A percentile compares a stretch with the other conserved stretches of the same genome.
phyloP scores from a whole-genome alignment of 75 land plant genomes.

The Pinus albicaulis region DNA sequence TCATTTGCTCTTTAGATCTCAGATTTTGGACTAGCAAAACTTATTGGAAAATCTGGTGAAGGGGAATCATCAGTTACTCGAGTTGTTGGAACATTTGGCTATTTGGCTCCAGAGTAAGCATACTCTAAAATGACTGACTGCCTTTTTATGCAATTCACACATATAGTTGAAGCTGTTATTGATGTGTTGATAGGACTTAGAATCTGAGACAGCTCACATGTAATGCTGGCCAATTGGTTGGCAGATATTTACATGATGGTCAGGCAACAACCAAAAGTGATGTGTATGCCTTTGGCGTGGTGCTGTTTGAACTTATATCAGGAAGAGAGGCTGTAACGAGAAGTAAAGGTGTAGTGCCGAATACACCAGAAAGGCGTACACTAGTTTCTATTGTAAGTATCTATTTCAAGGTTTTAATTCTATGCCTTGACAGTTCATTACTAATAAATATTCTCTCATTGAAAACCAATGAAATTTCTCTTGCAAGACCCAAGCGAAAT shows the following conservation, averaged over 20 bases:
- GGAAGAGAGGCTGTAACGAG: conserved; percentile 71
- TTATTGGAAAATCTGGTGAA: conserved; percentile 49
- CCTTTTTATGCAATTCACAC: background rate
- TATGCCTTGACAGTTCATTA: background rate
- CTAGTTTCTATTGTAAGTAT: conserved; percentile 76
- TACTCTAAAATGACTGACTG: background rate
- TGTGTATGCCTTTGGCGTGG: conserved; percentile 92
- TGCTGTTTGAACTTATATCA: conserved; percentile 81
- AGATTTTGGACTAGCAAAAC: conserved; percentile 89
- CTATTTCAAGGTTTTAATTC: background rate
- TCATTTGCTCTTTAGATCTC: conserved; percentile 51
- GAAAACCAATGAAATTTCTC: background rate
- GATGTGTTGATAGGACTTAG: background rate
- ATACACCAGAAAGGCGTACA: conserved; percentile 70
- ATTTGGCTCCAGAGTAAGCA: conserved; percentile 89
- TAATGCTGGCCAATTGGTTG: background rate
- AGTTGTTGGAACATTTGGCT: conserved; percentile 88
- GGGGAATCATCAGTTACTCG: conserved; percentile 55
- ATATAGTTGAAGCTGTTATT: background rate
- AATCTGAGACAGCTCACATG: background rate
- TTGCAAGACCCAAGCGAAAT: background rate
- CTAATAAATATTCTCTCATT: background rate
- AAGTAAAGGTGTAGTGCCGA: conserved; percentile 28
- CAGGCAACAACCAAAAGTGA: conserved; percentile 80
- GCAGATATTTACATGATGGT: conserved; percentile 79